Conservation (phyloP, 2,329 filamentous ascomycete species). For the Aspergillus puulaauensis region DNA sequence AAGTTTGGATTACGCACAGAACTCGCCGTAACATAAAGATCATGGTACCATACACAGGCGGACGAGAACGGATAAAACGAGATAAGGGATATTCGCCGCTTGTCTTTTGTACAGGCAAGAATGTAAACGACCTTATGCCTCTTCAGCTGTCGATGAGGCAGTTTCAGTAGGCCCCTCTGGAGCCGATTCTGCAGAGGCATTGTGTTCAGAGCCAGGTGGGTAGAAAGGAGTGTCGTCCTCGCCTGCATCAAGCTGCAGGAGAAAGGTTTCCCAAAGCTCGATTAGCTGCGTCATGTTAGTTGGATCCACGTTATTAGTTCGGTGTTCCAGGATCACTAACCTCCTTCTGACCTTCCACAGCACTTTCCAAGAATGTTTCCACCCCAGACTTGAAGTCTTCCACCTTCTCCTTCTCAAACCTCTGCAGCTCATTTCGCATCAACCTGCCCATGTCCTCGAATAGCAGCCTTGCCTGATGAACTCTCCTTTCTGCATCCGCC, state of each 20-base stretch:
- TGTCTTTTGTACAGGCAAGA: constrained; percentile 18
- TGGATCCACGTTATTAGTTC: not conserved
- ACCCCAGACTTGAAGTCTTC: constrained; percentile 99
- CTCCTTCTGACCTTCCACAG: constrained; percentile 98
- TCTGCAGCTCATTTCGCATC: constrained; percentile 86
- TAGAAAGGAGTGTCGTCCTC: constrained; percentile 67
- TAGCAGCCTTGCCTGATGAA: constrained; percentile 82
- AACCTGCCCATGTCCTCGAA: constrained; percentile 97
- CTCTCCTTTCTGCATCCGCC: constrained; percentile 87
- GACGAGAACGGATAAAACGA: not conserved
- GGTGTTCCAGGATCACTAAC: constrained; percentile 51
- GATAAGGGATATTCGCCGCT: constrained; percentile 10
- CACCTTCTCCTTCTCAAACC: constrained; percentile 96
- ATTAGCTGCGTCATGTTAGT: constrained; percentile 55
- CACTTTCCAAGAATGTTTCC: constrained; percentile 94
- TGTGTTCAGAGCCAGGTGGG: constrained; percentile 26
- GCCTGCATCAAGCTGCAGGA: constrained; percentile 92
- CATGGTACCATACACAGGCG: constrained; percentile 13
- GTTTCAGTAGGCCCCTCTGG: constrained; percentile 12
- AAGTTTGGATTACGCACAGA: constrained; percentile 12
- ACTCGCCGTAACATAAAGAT: constrained; percentile 14
- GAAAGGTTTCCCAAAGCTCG: constrained; percentile 97
- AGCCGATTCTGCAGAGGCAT: constrained; percentile 21
- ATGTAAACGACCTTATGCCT: constrained; percentile 14
- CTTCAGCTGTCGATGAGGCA: constrained; percentile 16